Percentiles rank a stretch among this genome's conserved stretches.
These are phyloP conservation scores for Corniculantispora saksenae DNA, from an alignment of 2,329 filamentous ascomycete species.

Conservation along the genomic window DNA sequence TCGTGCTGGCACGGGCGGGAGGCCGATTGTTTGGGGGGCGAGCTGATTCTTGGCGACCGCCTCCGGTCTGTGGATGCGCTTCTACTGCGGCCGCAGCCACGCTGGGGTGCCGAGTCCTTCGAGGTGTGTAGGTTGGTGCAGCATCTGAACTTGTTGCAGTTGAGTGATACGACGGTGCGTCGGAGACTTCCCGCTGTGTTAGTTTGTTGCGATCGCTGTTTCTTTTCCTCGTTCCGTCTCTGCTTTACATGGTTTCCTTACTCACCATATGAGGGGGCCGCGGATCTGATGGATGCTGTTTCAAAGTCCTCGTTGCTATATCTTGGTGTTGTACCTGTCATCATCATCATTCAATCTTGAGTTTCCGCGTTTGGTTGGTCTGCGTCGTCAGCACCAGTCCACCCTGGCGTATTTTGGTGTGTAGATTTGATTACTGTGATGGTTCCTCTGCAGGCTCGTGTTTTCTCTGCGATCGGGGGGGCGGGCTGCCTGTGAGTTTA, in stretches of 20 bases:
- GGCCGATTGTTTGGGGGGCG: conserved; percentile 36
- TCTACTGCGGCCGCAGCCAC: conserved; percentile 21
- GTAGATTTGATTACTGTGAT: background rate
- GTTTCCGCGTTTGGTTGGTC: background rate
- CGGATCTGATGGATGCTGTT: conserved; percentile 66
- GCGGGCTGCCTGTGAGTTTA: background rate
- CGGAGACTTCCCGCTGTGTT: conserved; percentile 50
- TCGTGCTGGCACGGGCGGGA: conserved; percentile 52
- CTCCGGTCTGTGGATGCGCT: conserved; percentile 19
- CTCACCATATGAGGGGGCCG: conserved; percentile 68
- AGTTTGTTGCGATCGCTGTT: background rate
- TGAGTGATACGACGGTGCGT: conserved; percentile 65
- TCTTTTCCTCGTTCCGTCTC: background rate
- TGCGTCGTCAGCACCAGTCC: background rate
- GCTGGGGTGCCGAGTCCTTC: conserved; percentile 13
- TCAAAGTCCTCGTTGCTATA: conserved; percentile 60
- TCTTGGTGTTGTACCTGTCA: conserved; percentile 27
- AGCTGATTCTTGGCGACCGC: conserved; percentile 23
- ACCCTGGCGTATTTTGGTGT: background rate
- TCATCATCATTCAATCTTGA: conserved; percentile 22
- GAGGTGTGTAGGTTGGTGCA: conserved; percentile 54
- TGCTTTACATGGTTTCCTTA: conserved; percentile 23
- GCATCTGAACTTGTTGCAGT: conserved; percentile 48
- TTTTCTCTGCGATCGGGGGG: background rate
- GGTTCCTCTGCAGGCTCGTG: background rate